Evolutionary conservation across 257 asterid species (phyloP).

Genomic region (Salvia splendens): DNA sequence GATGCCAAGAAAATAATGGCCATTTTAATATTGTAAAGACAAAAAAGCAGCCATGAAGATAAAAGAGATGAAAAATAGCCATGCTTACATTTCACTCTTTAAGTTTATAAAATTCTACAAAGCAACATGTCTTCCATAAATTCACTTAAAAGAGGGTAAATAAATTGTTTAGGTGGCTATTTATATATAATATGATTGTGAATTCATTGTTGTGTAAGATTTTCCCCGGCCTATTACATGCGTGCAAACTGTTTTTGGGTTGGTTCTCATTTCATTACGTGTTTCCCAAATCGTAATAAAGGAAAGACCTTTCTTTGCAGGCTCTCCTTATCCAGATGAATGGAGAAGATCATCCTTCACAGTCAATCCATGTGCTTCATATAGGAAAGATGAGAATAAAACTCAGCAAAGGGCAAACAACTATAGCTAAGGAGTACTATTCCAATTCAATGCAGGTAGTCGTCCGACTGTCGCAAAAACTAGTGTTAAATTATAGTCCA

Average conservation of each 20-base stretch:
- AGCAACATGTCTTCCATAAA: too few species aligned
- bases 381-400: slow-evolving; percentile 93
- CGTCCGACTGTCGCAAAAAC: background rate
- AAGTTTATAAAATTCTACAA: too few species aligned
- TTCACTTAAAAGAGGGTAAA: too few species aligned
- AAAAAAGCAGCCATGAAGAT: too few species aligned
- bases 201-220: background rate
- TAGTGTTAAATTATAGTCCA: too few species aligned
- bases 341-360: slow-evolving; percentile 65
- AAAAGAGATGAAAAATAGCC: too few species aligned
- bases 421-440: slow-evolving; percentile 77
- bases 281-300: background rate
- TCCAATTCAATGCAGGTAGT: slow-evolving; percentile 93
- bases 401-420: slow-evolving; percentile 73
- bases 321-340: slow-evolving; percentile 76
- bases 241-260: too few species aligned
- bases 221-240: background rate
- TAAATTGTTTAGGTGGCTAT: too few species aligned
- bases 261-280: background rate
- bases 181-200: too few species aligned
- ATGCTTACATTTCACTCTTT: too few species aligned
- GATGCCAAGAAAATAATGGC: background rate
- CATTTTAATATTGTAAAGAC: too few species aligned
- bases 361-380: slow-evolving; percentile 77
- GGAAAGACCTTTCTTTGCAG: slow-evolving; percentile 39